Conservation (phyloP, 2,329 filamentous ascomycete genomes). For the Fragosphaeria purpurea region DNA sequence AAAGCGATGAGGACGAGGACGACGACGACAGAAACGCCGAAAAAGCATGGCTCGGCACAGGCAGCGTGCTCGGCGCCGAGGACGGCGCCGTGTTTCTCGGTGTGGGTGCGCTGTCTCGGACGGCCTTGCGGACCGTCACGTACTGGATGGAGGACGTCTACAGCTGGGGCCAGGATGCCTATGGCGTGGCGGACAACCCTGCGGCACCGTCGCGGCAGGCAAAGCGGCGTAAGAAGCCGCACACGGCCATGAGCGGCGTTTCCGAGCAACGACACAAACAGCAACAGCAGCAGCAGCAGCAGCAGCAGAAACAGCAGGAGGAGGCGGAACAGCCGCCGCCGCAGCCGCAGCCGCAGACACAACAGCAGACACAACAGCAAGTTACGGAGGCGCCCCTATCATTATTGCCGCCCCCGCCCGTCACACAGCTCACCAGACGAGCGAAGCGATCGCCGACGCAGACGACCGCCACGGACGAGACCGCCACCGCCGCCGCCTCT, state of each 20-base stretch:
- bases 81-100: conserved; percentile 86
- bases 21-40: neutral
- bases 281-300: neutral
- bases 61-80: conserved; percentile 54
- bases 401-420: conserved; percentile 13
- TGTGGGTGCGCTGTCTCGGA: conserved; percentile 59
- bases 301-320: neutral
- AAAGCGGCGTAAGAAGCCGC: conserved; percentile 20
- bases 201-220: conserved; percentile 48
- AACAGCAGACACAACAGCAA: neutral
- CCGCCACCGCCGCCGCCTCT: neutral
- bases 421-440: conserved; percentile 13
- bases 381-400: neutral
- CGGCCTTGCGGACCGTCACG: conserved; percentile 62
- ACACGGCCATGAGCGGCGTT: conserved; percentile 6
- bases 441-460: conserved; percentile 3
- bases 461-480: conserved; percentile 2
- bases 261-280: conserved; percentile 5
- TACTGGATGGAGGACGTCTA: conserved; percentile 88
- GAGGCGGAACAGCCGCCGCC: neutral
- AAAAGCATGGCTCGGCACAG: conserved; percentile 62
- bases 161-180: conserved; percentile 71
- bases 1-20: neutral
- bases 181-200: conserved; percentile 74
- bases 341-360: neutral